Evolutionary conservation across 129 eudicot genomes (phyloP).

Genomic region (Flaveria bidentis): DNA sequence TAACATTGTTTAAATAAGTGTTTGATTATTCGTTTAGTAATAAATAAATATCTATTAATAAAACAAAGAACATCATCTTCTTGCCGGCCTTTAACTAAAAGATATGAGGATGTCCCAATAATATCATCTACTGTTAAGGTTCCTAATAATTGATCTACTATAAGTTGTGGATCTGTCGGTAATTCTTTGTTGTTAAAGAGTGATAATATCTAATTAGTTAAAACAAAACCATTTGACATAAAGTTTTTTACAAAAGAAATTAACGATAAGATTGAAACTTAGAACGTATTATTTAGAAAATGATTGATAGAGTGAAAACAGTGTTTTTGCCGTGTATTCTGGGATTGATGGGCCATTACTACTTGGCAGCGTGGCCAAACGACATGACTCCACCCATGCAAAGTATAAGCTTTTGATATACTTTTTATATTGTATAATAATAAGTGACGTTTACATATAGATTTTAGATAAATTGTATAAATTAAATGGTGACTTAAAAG

Average conservation of each 20-base stretch:
- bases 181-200: background rate
- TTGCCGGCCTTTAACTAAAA: background rate
- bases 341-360: constrained; percentile 7
- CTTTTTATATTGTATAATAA: background rate
- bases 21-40: background rate
- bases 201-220: background rate
- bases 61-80: background rate
- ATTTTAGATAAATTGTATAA: background rate
- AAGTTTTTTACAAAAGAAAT: background rate
- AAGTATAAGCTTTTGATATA: background rate
- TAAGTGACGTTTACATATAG: background rate
- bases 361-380: constrained; percentile 20
- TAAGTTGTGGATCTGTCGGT: background rate
- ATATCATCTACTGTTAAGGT: background rate
- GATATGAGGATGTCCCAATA: too few relatives aligned
- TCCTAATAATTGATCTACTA: background rate
- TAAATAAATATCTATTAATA: background rate
- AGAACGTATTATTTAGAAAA: background rate
- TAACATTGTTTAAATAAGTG: background rate
- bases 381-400: constrained; percentile 21
- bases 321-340: background rate
- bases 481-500: background rate
- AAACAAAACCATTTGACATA: background rate
- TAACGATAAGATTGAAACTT: background rate
- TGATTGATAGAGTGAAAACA: background rate